Evolutionary conservation across 257 asterid genomes (phyloP).

Genomic region (Nicotiana obtusifolia): DNA sequence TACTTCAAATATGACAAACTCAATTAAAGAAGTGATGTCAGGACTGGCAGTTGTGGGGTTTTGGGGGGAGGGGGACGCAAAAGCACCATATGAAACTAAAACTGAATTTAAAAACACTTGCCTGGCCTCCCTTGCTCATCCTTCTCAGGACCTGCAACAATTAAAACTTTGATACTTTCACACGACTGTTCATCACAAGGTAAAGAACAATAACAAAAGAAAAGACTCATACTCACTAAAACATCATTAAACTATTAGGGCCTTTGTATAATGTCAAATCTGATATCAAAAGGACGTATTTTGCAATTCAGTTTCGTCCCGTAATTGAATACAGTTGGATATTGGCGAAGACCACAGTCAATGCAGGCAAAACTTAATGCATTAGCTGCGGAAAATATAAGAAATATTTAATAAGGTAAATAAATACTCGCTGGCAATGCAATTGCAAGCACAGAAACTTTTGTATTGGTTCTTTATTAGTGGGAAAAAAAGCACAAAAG

Average conservation of each 20-base stretch:
- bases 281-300: background rate
- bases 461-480: background rate
- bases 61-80: background rate
- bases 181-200: background rate
- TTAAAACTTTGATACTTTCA: background rate
- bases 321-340: background rate
- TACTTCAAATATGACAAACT: slow-evolving; percentile 5
- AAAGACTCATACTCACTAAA: background rate
- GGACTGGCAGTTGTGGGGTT: background rate
- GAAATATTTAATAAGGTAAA: background rate
- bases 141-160: slow-evolving; percentile 58
- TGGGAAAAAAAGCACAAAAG: background rate
- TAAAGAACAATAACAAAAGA: background rate
- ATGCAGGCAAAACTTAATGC: background rate
- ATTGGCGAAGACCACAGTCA: background rate
- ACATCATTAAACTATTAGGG: background rate
- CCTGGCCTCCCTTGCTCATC: slow-evolving; percentile 67
- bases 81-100: background rate
- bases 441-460: background rate
- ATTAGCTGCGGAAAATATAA: background rate
- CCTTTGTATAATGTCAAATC: background rate
- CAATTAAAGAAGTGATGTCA: slow-evolving; percentile 1
- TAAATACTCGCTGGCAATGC: background rate
- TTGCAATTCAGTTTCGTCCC: background rate
- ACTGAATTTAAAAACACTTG: slow-evolving; percentile 11